Conservation (phyloP, 1,139 yeast species). For the Trichomonascaceae sp. region DNA sequence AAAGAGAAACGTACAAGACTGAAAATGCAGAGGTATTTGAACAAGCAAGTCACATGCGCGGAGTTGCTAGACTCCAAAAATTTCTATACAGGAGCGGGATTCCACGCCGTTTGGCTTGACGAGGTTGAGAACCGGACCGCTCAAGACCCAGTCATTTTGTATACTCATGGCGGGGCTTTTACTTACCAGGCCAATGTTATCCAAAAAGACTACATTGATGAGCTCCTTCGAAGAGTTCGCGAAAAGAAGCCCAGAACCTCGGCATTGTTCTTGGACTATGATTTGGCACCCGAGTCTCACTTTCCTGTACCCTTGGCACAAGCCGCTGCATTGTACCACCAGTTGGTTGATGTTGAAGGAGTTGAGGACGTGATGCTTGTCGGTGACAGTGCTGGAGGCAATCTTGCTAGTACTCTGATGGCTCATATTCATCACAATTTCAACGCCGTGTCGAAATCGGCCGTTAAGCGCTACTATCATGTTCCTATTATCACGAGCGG, state of each 20-base stretch:
- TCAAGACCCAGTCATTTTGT: conserved; percentile 17
- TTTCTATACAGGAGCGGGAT: too few species aligned
- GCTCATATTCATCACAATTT: conserved; percentile 21
- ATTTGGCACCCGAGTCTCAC: conserved; percentile 24
- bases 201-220: conserved; percentile 19
- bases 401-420: conserved; percentile 25
- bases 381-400: conserved; percentile 38
- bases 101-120: too few species aligned
- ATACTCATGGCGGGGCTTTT: conserved; percentile 34
- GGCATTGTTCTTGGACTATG: conserved; percentile 29
- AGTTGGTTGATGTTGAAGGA: conserved; percentile 24
- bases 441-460: too few species aligned
- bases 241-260: conserved; percentile 17
- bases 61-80: conserved; percentile 1
- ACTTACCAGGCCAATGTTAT: conserved; percentile 24
- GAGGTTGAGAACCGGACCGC: conserved; percentile 13
- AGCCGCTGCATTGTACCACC: conserved; percentile 22
- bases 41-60: conserved; percentile 2
- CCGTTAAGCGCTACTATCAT: conserved; percentile 1
- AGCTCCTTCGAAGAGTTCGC: conserved; percentile 30
- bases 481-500: conserved; percentile 1
- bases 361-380: conserved; percentile 23
- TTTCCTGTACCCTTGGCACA: conserved; percentile 33
- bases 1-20: too few species aligned
- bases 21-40: background rate